phyloP scores from a whole-genome alignment of 192 early-diverging fungal genomes.

The Funneliformis mosseae region DNA sequence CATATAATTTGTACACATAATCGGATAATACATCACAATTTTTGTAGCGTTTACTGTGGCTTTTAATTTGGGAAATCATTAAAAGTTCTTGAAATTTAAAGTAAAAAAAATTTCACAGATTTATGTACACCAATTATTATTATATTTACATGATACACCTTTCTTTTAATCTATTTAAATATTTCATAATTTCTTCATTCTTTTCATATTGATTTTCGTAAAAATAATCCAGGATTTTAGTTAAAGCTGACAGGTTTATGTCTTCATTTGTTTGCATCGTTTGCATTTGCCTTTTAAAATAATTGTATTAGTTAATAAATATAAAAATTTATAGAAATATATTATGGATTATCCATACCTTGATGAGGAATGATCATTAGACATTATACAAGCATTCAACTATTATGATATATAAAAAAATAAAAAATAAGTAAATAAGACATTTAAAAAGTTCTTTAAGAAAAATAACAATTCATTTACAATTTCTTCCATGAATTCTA shows the following conservation, averaged over 20 bases:
- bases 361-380: neutral
- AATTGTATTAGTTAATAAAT: neutral
- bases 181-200: neutral
- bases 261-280: neutral
- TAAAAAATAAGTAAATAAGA: neutral
- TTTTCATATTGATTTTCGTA: conserved; percentile 16
- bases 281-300: neutral
- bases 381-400: neutral
- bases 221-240: conserved; percentile 26
- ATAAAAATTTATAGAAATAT: neutral
- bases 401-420: neutral
- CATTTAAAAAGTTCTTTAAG: neutral
- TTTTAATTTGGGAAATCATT: too few species aligned
- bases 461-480: neutral
- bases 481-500: conserved; percentile 4
- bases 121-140: neutral
- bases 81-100: too few species aligned
- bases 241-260: conserved; percentile 8
- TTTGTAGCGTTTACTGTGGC: too few species aligned
- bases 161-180: conserved; percentile 1
- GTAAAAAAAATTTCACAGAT: too few species aligned
- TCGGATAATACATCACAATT: too few species aligned
- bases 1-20: too few species aligned
- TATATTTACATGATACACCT: neutral
- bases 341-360: neutral